A percentile compares a stretch with the other conserved stretches of the same genome.
phyloP scores from a whole-genome alignment of 352 stramenopile species.

The Phytophthora idaei region DNA sequence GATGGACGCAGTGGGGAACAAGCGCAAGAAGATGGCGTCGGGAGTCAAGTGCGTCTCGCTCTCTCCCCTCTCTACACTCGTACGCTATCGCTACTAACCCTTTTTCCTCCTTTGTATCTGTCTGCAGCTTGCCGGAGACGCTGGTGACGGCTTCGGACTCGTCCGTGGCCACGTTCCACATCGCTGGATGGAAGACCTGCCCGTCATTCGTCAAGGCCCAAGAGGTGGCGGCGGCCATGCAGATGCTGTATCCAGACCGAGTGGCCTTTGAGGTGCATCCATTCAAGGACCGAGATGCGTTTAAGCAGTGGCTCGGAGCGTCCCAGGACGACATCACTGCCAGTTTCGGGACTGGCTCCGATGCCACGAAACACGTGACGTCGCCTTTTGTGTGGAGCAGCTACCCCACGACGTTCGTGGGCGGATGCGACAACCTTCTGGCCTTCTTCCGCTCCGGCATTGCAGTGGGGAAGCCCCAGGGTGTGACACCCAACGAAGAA shows the following conservation, averaged over 20 bases:
- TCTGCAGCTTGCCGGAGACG: constrained; percentile 49
- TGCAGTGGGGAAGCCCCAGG: constrained; percentile 25
- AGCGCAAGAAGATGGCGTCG: constrained; percentile 48
- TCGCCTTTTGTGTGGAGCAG: constrained; percentile 80
- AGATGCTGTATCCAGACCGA: constrained; percentile 62
- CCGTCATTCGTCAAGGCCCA: constrained; percentile 62
- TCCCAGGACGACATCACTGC: constrained; percentile 43
- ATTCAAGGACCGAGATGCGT: constrained; percentile 66
- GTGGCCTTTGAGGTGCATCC: constrained; percentile 50
- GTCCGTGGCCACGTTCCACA: constrained; percentile 54
- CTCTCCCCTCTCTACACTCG: neutral
- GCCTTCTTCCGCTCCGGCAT: constrained; percentile 62
- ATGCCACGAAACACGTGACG: constrained; percentile 57
- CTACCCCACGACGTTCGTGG: constrained; percentile 62
- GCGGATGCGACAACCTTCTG: constrained; percentile 72
- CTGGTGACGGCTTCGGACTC: constrained; percentile 23
- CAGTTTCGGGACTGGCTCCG: constrained; percentile 47
- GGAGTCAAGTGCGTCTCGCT: constrained; percentile 54
- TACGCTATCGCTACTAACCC: neutral
- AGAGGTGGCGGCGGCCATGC: constrained; percentile 69
- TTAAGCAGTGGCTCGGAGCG: constrained; percentile 56
- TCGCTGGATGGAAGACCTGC: constrained; percentile 78
- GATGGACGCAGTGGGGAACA: constrained; percentile 24
- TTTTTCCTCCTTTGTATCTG: neutral
- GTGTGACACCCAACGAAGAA: constrained; percentile 1